These are phyloP conservation scores for Candida labiduridarum DNA, from an alignment of 1,139 yeast genomes.

Conservation along the genomic window DNA sequence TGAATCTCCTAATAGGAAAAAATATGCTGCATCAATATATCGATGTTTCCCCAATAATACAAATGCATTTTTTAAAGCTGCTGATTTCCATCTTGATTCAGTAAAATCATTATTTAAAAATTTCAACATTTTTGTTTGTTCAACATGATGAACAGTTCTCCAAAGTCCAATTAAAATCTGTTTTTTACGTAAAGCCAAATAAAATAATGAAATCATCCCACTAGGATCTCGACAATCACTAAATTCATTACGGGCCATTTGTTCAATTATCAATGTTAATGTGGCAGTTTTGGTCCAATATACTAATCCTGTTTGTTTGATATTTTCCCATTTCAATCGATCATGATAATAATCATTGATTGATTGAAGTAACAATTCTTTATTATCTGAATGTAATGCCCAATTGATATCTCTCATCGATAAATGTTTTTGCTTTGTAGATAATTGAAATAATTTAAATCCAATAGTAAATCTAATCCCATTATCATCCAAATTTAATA, in stretches of 20 bases:
- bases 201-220: slow-evolving; percentile 68
- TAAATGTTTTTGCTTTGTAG: slow-evolving; percentile 46
- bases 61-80: slow-evolving; percentile 91
- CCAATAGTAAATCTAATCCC: slow-evolving; percentile 77
- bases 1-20: slow-evolving; percentile 80
- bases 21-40: slow-evolving; percentile 83
- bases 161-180: slow-evolving; percentile 79
- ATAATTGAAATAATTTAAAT: slow-evolving; percentile 59
- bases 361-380: slow-evolving; percentile 60
- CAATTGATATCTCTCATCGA: slow-evolving; percentile 82
- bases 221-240: slow-evolving; percentile 70
- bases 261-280: slow-evolving; percentile 59
- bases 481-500: slow-evolving; percentile 63
- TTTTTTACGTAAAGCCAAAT: slow-evolving; percentile 76
- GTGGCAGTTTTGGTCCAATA: slow-evolving; percentile 68
- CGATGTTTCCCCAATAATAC: slow-evolving; percentile 88
- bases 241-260: slow-evolving; percentile 70
- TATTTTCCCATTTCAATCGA: slow-evolving; percentile 60
- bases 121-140: slow-evolving; percentile 77
- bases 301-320: slow-evolving; percentile 63
- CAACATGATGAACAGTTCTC: slow-evolving; percentile 79
- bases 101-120: slow-evolving; percentile 77
- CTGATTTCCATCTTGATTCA: slow-evolving; percentile 76
- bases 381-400: slow-evolving; percentile 85
- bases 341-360: slow-evolving; percentile 51